Percentiles rank a stretch among this genome's conserved stretches.
Conservation (phyloP, 2,329 filamentous ascomycete genomes). For the Pestalotiopsis sp. region DNA sequence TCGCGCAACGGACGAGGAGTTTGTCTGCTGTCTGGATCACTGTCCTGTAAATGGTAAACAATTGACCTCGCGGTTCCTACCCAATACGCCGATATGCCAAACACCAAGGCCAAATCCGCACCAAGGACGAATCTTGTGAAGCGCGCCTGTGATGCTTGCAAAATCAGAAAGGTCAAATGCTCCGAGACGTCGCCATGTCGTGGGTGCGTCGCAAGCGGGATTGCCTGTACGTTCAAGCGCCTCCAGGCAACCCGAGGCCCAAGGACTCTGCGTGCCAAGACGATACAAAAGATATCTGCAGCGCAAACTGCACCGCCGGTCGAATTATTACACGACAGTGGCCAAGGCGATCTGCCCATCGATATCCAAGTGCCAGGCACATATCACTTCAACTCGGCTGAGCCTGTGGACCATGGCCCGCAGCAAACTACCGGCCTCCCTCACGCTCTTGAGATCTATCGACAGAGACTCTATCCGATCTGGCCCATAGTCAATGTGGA, state of each 20-base stretch:
- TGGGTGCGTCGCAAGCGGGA: constrained; percentile 43
- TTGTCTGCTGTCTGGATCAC: not conserved
- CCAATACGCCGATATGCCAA: not conserved
- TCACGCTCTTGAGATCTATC: constrained; percentile 44
- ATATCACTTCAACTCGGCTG: not conserved
- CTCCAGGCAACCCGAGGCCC: constrained; percentile 46
- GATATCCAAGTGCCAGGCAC: not conserved
- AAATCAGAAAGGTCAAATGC: constrained; percentile 54
- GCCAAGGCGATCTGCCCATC: not conserved
- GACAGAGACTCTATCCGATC: constrained; percentile 51
- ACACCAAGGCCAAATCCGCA: constrained; percentile 10
- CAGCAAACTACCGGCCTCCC: constrained; percentile 20
- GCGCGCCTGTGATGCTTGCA: constrained; percentile 44
- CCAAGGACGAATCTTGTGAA: constrained; percentile 15
- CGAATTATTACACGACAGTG: not conserved
- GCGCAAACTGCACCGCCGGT: constrained; percentile 21
- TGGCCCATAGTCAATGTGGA: constrained; percentile 52
- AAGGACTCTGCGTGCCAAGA: constrained; percentile 45
- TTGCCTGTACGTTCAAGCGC: constrained; percentile 53
- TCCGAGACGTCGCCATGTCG: constrained; percentile 47
- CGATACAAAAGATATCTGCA: constrained; percentile 41
- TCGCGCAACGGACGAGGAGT: not conserved
- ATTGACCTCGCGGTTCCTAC: not conserved
- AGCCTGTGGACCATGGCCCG: not conserved
- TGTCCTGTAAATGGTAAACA: not conserved